Base-by-base conservation (phyloP, 2,329 filamentous ascomycete species). In the Lasiodiplodia sp. region DNA sequence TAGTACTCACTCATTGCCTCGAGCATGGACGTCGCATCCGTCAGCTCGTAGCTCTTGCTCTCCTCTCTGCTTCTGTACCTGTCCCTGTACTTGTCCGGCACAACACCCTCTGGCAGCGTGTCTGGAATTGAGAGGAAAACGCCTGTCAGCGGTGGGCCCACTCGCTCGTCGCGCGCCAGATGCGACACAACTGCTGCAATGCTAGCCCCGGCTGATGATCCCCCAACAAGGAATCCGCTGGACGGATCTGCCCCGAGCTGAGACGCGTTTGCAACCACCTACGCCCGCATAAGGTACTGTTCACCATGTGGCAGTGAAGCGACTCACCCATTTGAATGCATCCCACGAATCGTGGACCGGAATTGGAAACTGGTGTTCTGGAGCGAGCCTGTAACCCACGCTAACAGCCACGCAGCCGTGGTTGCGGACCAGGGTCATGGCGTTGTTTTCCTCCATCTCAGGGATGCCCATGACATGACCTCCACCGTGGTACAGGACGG, bases 371-470 rank as follows among this genome's bases (percentile, higher is more conserved):
- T 87, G 87, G 69, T 85, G 79, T 73, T 90, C 87, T 3, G 88
- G 88, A 0, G 88, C 88, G 18, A 85, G 82, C 18, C 88, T 83
- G 73, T 90, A 90, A 68, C 86, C 85, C 66, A 90, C 88, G 69
- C 84, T 86, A 68, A 89, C 85, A 21, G 89, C 84, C 5, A 90
- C 84, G 3, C 87, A 87, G 58, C 82, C 82, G n/a, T 86, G 82
- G 68, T 88, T 79, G 4, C 85, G 73, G n/a, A 88, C 81, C 58
- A 63, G 31, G 11, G 18, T 63, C 11, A 63, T 5, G 58, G 16
- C 49, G 67, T 44, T 64, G 44, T n/a, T 2, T 7, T 38, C 47
- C 71, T 72, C n/a, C 18, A 55, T 47, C 37, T 72, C 71, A 2
- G 70, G 67, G n/a, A 63, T 55, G 4, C 71, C 71, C 56, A 71